A percentile compares a stretch with the other conserved stretches of the same genome.
phyloP scores from a whole-genome alignment of 768 basidiomycete species.

The Coprinopsis cinerea region DNA sequence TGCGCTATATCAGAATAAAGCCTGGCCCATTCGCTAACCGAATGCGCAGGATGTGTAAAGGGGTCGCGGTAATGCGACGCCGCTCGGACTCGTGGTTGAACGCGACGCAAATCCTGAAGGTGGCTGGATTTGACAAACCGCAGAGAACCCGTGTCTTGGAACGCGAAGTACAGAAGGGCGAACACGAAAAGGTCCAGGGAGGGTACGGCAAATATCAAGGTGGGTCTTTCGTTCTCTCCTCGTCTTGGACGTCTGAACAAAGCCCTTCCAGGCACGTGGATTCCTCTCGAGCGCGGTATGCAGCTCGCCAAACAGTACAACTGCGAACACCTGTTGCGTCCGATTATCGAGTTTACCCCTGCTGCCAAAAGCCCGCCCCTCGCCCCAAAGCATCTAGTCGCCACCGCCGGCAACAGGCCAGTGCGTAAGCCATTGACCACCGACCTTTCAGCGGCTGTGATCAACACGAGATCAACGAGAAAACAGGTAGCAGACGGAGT shows the following conservation, averaged over 20 bases:
- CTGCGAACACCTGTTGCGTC: conserved; percentile 78
- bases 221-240: conserved; percentile 27
- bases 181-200: conserved; percentile 98
- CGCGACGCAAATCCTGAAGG: conserved; percentile 98
- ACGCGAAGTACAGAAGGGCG: conserved; percentile 96
- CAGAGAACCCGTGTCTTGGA: conserved; percentile 96
- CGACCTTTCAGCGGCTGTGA: conserved; percentile 31
- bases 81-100: conserved; percentile 97
- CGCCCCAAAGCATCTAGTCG: conserved; percentile 93
- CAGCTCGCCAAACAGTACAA: conserved; percentile 87
- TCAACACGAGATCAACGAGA: conserved; percentile 59
- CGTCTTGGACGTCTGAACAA: conserved; percentile 14
- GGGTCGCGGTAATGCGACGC: conserved; percentile 96
- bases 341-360: conserved; percentile 92
- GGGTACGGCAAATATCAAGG: conserved; percentile 99
- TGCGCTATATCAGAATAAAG: conserved; percentile 34
- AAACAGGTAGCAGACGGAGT: conserved; percentile 40
- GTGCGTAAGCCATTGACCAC: conserved; percentile 38
- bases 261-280: conserved; percentile 81
- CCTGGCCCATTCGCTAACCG: conserved; percentile 20
- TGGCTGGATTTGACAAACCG: conserved; percentile 98
- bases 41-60: conserved; percentile 81
- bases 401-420: conserved; percentile 51
- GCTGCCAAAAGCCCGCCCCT: conserved; percentile 87
- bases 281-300: conserved; percentile 89